These are phyloP conservation scores for Opeltia flavorubescens DNA, from an alignment of 495 filamentous ascomycete species.

Conservation along the genomic window DNA sequence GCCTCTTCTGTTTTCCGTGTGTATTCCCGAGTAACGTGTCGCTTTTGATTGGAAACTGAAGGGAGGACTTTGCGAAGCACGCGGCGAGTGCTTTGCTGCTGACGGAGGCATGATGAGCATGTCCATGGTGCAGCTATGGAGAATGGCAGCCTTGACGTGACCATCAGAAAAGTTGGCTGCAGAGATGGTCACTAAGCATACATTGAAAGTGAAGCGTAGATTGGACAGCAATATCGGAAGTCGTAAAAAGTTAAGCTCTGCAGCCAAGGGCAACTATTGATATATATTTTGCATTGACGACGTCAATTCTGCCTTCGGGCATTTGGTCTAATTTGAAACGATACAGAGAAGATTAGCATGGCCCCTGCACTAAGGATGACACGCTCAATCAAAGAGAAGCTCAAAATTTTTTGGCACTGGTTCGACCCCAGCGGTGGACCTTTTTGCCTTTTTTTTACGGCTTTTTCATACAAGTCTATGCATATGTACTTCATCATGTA, in stretches of 20 bases:
- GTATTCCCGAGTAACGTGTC: slow-evolving; percentile 36
- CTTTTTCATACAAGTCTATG: neutral
- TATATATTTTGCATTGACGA: neutral
- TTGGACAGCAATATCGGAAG: too few species aligned
- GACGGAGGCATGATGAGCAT: slow-evolving; percentile 6
- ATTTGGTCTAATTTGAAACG: slow-evolving; percentile 71
- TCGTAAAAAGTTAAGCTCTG: too few species aligned
- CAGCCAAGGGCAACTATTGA: neutral
- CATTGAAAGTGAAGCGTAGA: too few species aligned
- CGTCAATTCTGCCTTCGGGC: slow-evolving; percentile 41
- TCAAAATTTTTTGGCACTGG: slow-evolving; percentile 4
- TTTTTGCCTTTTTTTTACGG: neutral
- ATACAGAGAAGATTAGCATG: slow-evolving; percentile 99
- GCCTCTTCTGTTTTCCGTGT: slow-evolving; percentile 39
- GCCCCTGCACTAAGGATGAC: slow-evolving; percentile 99
- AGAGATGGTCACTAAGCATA: too few species aligned
- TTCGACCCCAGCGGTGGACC: neutral
- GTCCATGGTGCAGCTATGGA: neutral
- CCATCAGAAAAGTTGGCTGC: too few species aligned
- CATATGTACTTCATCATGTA: too few species aligned
- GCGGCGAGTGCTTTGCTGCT: neutral
- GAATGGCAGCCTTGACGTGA: neutral
- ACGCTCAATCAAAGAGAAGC: slow-evolving; percentile 88
- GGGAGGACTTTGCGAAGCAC: neutral
- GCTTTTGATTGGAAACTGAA: slow-evolving; percentile 16